Base-by-base conservation (phyloP, 371 early-diverging fungal species). In the Mortierella sp. region DNA sequence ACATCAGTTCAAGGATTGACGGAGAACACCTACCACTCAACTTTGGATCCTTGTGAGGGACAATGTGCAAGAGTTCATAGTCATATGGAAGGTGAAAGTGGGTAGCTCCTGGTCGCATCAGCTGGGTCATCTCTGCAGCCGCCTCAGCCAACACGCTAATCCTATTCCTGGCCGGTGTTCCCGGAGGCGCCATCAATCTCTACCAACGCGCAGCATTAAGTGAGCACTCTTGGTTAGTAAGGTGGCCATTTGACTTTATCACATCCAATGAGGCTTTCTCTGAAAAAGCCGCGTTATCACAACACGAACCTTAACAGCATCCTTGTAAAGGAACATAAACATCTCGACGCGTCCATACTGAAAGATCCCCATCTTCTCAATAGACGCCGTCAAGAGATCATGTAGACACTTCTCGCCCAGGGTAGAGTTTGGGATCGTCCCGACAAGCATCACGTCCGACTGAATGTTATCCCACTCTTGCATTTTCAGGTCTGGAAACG, bases 1-100 rank as follows among this genome's bases (percentile, higher is more conserved):
- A 14, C 34, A 4, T 26, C 28, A 43, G 9, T 9, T 44, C 46
- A 26, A 59, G 26, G n/a, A 11, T 5, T 34, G 13, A 8, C 26
- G 26, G 19, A n/a, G 26, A 3, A 31, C 34, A 37, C 86, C 84
- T 89, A 91, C 93, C 75, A 55, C 86, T 88, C n/a, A 91, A 51
- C 43, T 80, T 76, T 69, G 78, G 89, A 11, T 89, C 78, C 73
- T 88, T 84, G 50, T 85, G 85, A 5, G 93, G 93, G 1, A 87
- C 81, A 26, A 92, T 69, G 31, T 86, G 86, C 13, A 91, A 72
- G 19, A 93, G 86, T 43, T 89, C 84, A 69, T 93, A 92, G 13
- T 84, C 85, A n/a, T 77, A 77, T 14, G 82, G 86, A 13, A 79
- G 46, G 55, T 82, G 59, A 59, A 86, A 82, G 54, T 79, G 69